phyloP scores from a whole-genome alignment of 768 basidiomycete species.

The Boletus vermiculosoides region DNA sequence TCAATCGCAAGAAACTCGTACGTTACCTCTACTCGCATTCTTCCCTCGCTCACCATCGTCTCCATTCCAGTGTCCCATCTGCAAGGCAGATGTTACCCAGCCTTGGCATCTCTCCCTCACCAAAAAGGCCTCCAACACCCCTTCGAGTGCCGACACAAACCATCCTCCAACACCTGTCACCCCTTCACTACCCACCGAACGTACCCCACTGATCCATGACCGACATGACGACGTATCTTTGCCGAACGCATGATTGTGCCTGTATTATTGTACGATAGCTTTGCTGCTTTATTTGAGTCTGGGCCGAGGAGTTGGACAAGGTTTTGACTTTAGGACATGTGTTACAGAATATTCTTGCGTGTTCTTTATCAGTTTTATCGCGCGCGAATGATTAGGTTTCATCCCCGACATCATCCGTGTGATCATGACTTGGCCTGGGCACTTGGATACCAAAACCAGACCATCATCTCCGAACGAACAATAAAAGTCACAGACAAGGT shows the following conservation, averaged over 20 bases:
- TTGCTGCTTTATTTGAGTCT: constrained; percentile 7
- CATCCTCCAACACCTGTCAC: constrained; percentile 7
- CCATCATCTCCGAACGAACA: constrained; percentile 24
- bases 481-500: constrained; percentile 29
- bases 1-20: constrained; percentile 90
- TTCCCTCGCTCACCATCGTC: constrained; percentile 7
- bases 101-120: constrained; percentile 37
- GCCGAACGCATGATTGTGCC: constrained; percentile 13
- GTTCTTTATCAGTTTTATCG: constrained; percentile 17
- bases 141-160: constrained; percentile 3
- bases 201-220: constrained; percentile 34
- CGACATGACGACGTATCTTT: constrained; percentile 11
- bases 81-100: constrained; percentile 89
- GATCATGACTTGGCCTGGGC: neutral
- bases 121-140: constrained; percentile 9
- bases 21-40: constrained; percentile 29
- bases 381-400: constrained; percentile 21
- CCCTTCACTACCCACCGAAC: constrained; percentile 26
- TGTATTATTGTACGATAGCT: constrained; percentile 28
- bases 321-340: constrained; percentile 9
- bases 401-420: constrained; percentile 5
- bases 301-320: neutral
- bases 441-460: constrained; percentile 10
- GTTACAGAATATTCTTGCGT: constrained; percentile 2
- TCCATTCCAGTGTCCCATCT: constrained; percentile 74